Base-by-base conservation (phyloP, 352 stramenopile species). In the Pythium monospermum region DNA sequence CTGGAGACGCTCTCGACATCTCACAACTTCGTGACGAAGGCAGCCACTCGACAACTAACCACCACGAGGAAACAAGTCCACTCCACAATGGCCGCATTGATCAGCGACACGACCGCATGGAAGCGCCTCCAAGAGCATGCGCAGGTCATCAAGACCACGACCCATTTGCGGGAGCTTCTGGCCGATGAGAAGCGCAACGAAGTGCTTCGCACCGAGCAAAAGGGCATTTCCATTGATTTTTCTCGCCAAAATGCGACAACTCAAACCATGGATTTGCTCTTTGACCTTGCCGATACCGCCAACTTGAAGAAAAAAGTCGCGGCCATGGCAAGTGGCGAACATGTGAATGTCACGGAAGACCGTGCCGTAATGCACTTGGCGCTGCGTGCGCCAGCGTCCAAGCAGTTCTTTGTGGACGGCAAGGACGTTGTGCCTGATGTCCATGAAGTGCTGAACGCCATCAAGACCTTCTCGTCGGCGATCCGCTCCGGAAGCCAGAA, bases 321-420 rank as follows among this genome's bases (percentile, higher is more conserved):
- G 26, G 88, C 90, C 23, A 98, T 99, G 76, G 84, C 85, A 27
- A 77, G 54, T 5, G 97, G 97, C 30, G 84, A 89, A 56, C 83
- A 97, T 42, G 96, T 99, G 31, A 99, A 99, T 68, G 78, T 68
- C 19, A 99, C 96, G 1, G 96, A 99, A 73, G 81, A 95, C 58
- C 83, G 95, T 49, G 88, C 94, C 0, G 97, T 98, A 15, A 80
- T 98, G 60, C 97, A 99, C 80, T 96, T 98, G 64, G 88, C 96
- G 5, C 73, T 99, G 49, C 83, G 97, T 22, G 91, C 94, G 59
- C 92, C 58, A 46, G 84, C 71, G 40, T 76, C 66, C 45, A 69
- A 94, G 57, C 59, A 77, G 61, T 72, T 98, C 31, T 44, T 94
- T 18, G 90, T 99, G 3, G 96, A 99, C 67, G 96, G 94, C 36